These are phyloP conservation scores for Lenwebbia sp. DNA, from an alignment of 345 rosid species.

Conservation along the genomic window DNA sequence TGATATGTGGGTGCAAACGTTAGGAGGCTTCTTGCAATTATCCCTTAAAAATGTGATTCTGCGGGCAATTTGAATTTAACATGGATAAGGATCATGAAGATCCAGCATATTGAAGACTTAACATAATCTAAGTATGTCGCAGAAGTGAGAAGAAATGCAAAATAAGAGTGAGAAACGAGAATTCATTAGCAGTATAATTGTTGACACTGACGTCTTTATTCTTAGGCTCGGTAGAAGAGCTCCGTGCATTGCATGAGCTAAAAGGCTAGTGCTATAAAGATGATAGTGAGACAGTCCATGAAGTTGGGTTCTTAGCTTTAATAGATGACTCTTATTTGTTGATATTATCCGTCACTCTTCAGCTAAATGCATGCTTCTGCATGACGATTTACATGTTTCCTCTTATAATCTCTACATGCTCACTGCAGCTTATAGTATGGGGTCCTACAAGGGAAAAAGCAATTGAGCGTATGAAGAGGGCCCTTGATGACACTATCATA, in stretches of 20 bases:
- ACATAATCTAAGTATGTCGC: neutral
- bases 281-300: neutral
- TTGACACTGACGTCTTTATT: neutral
- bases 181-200: neutral
- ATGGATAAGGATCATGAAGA: neutral
- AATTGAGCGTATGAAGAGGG: constrained; percentile 96
- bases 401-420: neutral
- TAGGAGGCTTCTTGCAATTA: neutral
- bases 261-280: neutral
- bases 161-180: neutral
- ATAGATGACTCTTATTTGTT: neutral
- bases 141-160: neutral
- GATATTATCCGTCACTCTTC: neutral
- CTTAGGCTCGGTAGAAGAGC: neutral
- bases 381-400: neutral
- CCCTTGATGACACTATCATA: constrained; percentile 86
- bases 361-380: neutral
- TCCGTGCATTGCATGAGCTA: neutral
- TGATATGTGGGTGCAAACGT: neutral
- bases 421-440: constrained; percentile 86
- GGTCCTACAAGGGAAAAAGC: constrained; percentile 99
- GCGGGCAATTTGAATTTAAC: neutral
- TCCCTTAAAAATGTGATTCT: neutral
- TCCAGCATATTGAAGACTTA: neutral
- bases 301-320: neutral